Base-by-base conservation (phyloP, 768 basidiomycete genomes). In the Paxillus involutus region DNA sequence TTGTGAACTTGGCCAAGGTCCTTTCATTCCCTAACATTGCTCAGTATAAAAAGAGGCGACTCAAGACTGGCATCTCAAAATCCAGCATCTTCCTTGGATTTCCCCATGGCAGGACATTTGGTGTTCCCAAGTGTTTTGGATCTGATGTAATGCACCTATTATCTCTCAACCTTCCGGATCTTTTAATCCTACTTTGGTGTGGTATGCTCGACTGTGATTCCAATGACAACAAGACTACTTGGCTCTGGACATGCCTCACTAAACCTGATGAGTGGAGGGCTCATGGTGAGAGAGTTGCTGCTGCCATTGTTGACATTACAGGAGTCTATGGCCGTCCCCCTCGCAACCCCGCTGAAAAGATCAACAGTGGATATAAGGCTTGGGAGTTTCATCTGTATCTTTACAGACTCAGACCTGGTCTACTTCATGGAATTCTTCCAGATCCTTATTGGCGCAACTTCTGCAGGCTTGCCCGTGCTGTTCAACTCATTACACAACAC, bases 131-230 rank as follows among this genome's bases (percentile, higher is more conserved):
- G 0, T 63, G 65, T 26, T 78, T 77, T 55, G 45, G 64, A 3
- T 60, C 65, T 11, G 77, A 80, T 55, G 10, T 67, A 0, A 80
- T 80, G 77, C 77, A 80, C 55, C 63, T 74, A 0, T 10, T 63
- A 4, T 42, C 50, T 3, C 49, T 71, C 1, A 73, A 73, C 43
- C 7, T 68, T 0, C 49, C 59, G 0, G 64, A 71, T 4, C 60
- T 65, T 3, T 21, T 64, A n/a, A 43, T 63, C 30, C 35, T 47
- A 3, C 58, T 68, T 11, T 67, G 65, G 59, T 59, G 61, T 2
- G 68, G 68, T 11, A 59, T 51, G 9, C 9, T 30, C 9, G 29
- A 30, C 5, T 30, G 29, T 30, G 29, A 9, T 30, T 6, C 29
- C 9, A 3, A 44, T 70, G 68, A 69, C 44, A 41, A 48, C 41